Percentiles rank a stretch among this genome's conserved stretches.
Conservation (phyloP, 2,329 filamentous ascomycete genomes). For the Pyrenophora seminiperda region DNA sequence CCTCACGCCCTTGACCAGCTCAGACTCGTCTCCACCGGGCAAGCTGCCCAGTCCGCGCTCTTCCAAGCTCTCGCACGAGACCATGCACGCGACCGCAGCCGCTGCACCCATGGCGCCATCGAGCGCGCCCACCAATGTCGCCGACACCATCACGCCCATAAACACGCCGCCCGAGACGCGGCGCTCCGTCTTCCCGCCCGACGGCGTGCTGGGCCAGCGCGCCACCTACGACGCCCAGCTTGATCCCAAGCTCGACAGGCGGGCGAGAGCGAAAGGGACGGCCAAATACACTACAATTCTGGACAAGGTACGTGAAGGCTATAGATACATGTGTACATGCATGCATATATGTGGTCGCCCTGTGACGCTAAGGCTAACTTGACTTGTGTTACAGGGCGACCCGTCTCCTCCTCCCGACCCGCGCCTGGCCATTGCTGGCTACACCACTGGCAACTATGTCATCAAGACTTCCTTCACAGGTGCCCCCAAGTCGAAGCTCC, state of each 20-base stretch:
- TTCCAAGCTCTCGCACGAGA: slow-evolving; percentile 47
- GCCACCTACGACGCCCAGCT: slow-evolving; percentile 67
- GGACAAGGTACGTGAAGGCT: slow-evolving; percentile 50
- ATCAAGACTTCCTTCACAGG: slow-evolving; percentile 65
- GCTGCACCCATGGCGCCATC: slow-evolving; percentile 41
- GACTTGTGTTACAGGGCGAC: slow-evolving; percentile 68
- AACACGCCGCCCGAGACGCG: slow-evolving; percentile 51
- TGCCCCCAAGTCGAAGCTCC: slow-evolving; percentile 67
- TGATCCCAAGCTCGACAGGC: slow-evolving; percentile 61
- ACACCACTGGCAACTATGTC: slow-evolving; percentile 56
- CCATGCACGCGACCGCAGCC: slow-evolving; percentile 39
- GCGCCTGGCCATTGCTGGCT: slow-evolving; percentile 70
- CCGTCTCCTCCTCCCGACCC: slow-evolving; percentile 81
- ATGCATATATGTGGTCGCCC: slow-evolving; percentile 46
- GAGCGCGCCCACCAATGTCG: slow-evolving; percentile 49
- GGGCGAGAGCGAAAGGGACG: slow-evolving; percentile 53
- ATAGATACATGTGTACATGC: slow-evolving; percentile 38
- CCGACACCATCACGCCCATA: slow-evolving; percentile 53
- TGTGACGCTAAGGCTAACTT: slow-evolving; percentile 50
- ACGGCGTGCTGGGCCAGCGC: slow-evolving; percentile 62
- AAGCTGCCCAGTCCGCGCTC: slow-evolving; percentile 62
- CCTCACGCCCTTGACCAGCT: slow-evolving; percentile 69
- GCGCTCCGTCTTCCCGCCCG: slow-evolving; percentile 57
- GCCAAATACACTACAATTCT: slow-evolving; percentile 59
- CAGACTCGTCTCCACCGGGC: slow-evolving; percentile 66